Percentiles rank a stretch among this genome's conserved stretches.
These are phyloP conservation scores for Cynanchum wilfordii DNA, from an alignment of 257 asterid genomes.

Conservation along the genomic window DNA sequence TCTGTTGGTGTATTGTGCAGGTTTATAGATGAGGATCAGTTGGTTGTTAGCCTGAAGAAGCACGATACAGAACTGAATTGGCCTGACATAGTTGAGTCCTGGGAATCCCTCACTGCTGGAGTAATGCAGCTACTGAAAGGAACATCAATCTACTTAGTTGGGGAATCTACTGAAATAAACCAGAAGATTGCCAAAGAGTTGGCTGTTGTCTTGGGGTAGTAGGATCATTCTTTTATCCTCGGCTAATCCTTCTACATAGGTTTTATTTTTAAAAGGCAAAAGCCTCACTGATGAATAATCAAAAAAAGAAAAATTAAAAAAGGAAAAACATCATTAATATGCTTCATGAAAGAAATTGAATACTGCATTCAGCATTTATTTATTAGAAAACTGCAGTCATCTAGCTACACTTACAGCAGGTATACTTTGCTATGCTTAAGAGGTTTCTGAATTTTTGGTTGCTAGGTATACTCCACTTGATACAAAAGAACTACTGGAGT, in stretches of 20 bases:
- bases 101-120: constrained; percentile 85
- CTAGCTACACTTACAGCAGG: background rate
- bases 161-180: constrained; percentile 85
- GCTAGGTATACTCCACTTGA: constrained; percentile 77
- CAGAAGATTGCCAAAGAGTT: constrained; percentile 77
- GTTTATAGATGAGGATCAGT: constrained; percentile 80
- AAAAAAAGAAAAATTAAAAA: background rate
- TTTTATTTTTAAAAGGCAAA: background rate
- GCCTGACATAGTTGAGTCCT: constrained; percentile 93
- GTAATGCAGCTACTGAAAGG: constrained; percentile 68
- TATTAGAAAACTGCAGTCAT: background rate
- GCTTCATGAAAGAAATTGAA: background rate
- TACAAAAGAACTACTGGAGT: constrained; percentile 79
- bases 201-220: constrained; percentile 88
- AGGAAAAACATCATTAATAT: background rate
- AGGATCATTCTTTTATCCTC: constrained; percentile 18
- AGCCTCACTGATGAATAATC: background rate
- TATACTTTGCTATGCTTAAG: background rate
- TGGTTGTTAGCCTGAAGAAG: constrained; percentile 82
- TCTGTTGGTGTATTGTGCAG: constrained; percentile 31
- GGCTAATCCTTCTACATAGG: too few species aligned
- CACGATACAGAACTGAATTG: constrained; percentile 72
- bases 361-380: background rate
- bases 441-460: constrained; percentile 24
- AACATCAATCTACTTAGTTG: constrained; percentile 75